Conservation (phyloP, 2,329 filamentous ascomycete species). For the Rhynchosporium secalis region DNA sequence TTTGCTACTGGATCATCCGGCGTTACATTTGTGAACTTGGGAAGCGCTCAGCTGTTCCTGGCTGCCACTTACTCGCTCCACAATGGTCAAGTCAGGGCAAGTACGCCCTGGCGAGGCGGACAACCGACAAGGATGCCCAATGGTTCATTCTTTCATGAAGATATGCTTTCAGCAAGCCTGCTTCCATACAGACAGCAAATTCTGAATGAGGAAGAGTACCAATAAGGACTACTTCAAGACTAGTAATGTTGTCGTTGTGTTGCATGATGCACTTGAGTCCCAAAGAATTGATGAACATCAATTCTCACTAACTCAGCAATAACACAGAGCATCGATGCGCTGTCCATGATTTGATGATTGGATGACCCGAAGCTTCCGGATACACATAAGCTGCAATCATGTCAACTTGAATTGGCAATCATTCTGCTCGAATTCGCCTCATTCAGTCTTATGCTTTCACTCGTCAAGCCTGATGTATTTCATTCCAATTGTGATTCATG, state of each 20-base stretch:
- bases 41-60: neutral
- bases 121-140: conserved; percentile 6
- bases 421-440: neutral
- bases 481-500: neutral
- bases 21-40: neutral
- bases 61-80: conserved; percentile 10
- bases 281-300: neutral
- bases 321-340: neutral
- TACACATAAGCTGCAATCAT: neutral
- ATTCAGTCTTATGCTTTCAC: neutral
- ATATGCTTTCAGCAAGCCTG: neutral
- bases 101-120: conserved; percentile 12
- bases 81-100: neutral
- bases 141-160: neutral
- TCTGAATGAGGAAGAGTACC: neutral
- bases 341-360: neutral
- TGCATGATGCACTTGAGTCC: neutral
- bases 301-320: neutral
- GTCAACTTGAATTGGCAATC: neutral
- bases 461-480: neutral
- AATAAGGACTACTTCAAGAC: neutral
- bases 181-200: neutral
- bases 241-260: conserved; percentile 9
- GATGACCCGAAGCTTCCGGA: neutral
- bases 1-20: neutral